A percentile compares a stretch with the other conserved stretches of the same genome.
These are phyloP conservation scores for Neonectria ditissima DNA, from an alignment of 2,329 filamentous ascomycete species.

Conservation along the genomic window DNA sequence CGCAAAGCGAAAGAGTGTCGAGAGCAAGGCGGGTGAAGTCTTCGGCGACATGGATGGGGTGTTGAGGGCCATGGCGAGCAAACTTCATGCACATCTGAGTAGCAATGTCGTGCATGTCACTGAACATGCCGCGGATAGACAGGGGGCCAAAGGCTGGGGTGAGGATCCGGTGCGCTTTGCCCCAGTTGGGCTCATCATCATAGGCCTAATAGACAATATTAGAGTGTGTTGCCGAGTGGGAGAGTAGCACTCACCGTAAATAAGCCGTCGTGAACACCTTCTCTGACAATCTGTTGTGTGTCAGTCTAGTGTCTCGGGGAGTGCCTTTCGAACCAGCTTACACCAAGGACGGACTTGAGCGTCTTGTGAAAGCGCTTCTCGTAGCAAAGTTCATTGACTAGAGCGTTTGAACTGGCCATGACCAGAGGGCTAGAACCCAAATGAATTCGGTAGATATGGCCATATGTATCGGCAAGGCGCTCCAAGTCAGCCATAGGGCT, in stretches of 20 bases:
- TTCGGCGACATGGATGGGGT: conserved; percentile 69
- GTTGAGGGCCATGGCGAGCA: conserved; percentile 70
- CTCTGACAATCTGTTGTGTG: conserved; percentile 62
- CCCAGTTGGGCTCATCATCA: conserved; percentile 71
- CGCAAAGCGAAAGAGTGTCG: conserved; percentile 77
- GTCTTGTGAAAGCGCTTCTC: conserved; percentile 75
- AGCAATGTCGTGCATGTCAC: conserved; percentile 76
- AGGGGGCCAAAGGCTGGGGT: conserved; percentile 78
- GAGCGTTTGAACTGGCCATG: conserved; percentile 63
- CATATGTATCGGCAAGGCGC: conserved; percentile 73
- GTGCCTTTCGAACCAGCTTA: conserved; percentile 36
- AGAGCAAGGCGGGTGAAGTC: conserved; percentile 80
- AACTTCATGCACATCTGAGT: conserved; percentile 75
- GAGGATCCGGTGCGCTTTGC: conserved; percentile 72
- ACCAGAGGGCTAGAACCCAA: conserved; percentile 45
- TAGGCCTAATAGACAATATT: conserved; percentile 51
- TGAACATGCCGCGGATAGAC: conserved; percentile 75
- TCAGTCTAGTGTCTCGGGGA: background rate
- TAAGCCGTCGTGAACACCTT: conserved; percentile 72
- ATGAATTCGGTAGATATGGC: conserved; percentile 39
- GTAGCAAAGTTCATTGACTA: conserved; percentile 73
- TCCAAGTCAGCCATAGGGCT: conserved; percentile 67
- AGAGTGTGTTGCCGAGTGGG: background rate
- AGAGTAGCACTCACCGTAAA: conserved; percentile 65
- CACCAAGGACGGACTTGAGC: conserved; percentile 60